Base-by-base conservation (phyloP, 1,284 basidiomycete genomes). In the Cryptococcus sp. region DNA sequence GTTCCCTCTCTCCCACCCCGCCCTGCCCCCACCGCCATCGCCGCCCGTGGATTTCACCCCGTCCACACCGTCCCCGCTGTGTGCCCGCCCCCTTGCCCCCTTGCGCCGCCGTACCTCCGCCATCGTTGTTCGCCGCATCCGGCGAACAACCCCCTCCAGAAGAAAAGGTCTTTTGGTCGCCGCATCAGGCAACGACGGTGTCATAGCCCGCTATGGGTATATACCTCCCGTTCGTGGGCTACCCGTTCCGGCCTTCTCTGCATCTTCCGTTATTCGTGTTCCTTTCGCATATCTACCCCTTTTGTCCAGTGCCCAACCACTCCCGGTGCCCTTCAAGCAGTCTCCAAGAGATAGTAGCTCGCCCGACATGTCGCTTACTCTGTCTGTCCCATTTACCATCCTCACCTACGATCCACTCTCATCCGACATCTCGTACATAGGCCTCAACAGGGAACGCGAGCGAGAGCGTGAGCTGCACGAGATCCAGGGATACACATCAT, bases 321-420 rank as follows among this genome's bases (percentile, higher is more conserved):
- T 35, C 28, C 47, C n/a, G n/a, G n/a, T 16, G 3, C 16, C 9
- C 37, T 5, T 37, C 21, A 13, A 21, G 37, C 49, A 50, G 40
- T 16, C 3, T 18, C 24, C 36, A n/a, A 5, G 4, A 38, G 18
- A 23, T 42, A 36, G n/a, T 12, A 52, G 28, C 28, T 35, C 24
- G 8, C n/a, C n/a, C n/a, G n/a, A n/a, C n/a, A 62, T 60, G 59
- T 62, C 64, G 58, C 67, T 67, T 56, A 70, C 60, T 1, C 46
- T 63, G n/a, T 59, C 66, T 57, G 50, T 50, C 8, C 64, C 63
- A 23, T 68, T 59, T 42, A 62, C 66, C 15, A 60, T 64, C 33
- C 54, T 60, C 12, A 67, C 65, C 9, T 68, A 69, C 55, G 67
- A 67, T 59, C 64, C 65, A 39, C 67, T 64, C 46, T 67, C 68